Conservation (phyloP, 768 basidiomycete genomes). For the Clitopilus passeckerianus region DNA sequence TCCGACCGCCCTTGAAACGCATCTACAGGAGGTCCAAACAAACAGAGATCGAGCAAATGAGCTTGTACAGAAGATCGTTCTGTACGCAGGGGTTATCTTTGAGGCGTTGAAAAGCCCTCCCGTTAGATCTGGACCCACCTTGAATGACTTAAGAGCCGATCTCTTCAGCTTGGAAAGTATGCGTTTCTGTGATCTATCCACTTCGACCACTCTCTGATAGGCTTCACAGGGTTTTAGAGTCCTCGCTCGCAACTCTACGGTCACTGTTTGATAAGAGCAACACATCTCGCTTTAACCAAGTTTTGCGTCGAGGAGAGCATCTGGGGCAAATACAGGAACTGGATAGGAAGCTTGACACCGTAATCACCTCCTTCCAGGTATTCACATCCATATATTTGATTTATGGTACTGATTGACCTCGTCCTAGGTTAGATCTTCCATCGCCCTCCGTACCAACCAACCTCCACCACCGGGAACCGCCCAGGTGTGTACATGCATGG, state of each 20-base stretch:
- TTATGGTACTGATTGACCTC: too few species aligned
- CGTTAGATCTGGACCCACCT: constrained; percentile 1
- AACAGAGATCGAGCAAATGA: constrained; percentile 17
- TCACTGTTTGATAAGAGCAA: constrained; percentile 7
- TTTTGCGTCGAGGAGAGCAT: constrained; percentile 16
- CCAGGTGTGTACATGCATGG: not conserved
- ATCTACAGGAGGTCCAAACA: constrained; percentile 14
- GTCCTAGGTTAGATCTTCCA: constrained; percentile 9
- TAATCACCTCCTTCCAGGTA: constrained; percentile 23
- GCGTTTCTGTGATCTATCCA: not conserved
- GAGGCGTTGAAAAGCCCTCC: constrained; percentile 13
- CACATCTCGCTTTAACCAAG: constrained; percentile 11
- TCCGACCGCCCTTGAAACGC: not conserved
- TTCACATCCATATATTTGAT: too few species aligned
- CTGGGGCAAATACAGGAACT: constrained; percentile 13
- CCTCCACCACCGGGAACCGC: not conserved
- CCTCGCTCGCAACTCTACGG: constrained; percentile 14
- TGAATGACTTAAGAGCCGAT: constrained; percentile 15
- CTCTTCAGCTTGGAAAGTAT: constrained; percentile 14
- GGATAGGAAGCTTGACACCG: constrained; percentile 19
- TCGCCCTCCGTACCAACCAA: constrained; percentile 5
- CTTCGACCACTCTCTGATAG: not conserved
- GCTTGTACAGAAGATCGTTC: constrained; percentile 17
- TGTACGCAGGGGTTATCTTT: constrained; percentile 19
- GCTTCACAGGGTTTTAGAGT: constrained; percentile 14